Base-by-base conservation (phyloP, 2,329 filamentous ascomycete species). In the Penicillium sp. region DNA sequence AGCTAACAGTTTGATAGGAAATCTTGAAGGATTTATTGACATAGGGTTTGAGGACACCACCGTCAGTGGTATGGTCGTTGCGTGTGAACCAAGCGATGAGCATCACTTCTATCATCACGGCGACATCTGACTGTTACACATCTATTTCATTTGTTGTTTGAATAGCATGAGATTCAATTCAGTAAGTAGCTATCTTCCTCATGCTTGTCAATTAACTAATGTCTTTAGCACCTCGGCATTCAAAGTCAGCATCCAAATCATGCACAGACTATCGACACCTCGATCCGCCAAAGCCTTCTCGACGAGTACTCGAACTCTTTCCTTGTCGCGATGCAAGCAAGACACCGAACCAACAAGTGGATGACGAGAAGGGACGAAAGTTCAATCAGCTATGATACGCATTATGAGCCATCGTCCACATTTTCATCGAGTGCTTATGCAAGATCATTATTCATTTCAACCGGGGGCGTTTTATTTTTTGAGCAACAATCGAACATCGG, bases 61-160 rank as follows among this genome's bases (percentile, higher is more conserved):
- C 12, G 21, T 35, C 42, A 38, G 38, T 30, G 53, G 53, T 23
- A 33, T 50, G 28, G 16, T 55, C 18, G 46, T 55, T 45, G 46
- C 53, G 9, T 42, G n/a, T 43, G 11, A 55, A 21, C 23, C 46
- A 46, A 49, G 18, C 35, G 7, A 30, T 18, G 24, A 24, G 12
- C 20, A 30, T 26, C 7, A 6, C 6, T n/a, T 55, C 24, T 23
- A 20, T 12, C 46, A 55, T 50, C 38, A 28, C n/a, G 38, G 35
- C 9, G 18, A 26, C 18, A 30, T 21, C 20, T 43, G 21, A 23
- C 20, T 45, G 14, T 28, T 24, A 21, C 30, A 26, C 18, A 14
- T 23, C 18, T 28, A 28, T 43, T 23, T 7, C 3, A 11, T 33
- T 33, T 16, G 12, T n/a, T 4, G 33, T 3, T 38, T 38, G n/a